Conservation (phyloP, 208 protist genomes). For the Vickermania spadyakhi region DNA sequence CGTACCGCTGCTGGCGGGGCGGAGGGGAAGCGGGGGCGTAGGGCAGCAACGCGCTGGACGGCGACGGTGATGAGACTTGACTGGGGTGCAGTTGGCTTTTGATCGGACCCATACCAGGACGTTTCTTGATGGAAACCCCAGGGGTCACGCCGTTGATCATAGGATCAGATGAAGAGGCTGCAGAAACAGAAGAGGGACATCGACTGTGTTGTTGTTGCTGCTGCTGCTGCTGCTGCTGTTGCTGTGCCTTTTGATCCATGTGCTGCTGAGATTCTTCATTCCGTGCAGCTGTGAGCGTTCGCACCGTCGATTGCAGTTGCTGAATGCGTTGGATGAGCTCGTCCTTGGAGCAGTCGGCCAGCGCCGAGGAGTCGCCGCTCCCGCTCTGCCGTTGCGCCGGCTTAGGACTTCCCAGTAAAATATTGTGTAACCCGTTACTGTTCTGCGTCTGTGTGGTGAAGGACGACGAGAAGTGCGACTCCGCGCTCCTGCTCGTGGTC, state of each 20-base stretch:
- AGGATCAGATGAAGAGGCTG: not conserved
- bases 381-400: too few relatives aligned
- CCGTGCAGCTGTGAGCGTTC: slow-evolving; percentile 39
- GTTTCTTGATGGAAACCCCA: not conserved
- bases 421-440: too few relatives aligned
- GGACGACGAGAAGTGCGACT: too few relatives aligned
- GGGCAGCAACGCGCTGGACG: not conserved
- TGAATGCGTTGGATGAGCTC: slow-evolving; percentile 52
- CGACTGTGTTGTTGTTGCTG: not conserved
- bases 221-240: not conserved
- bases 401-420: too few relatives aligned
- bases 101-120: not conserved
- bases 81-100: not conserved
- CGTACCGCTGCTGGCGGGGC: slow-evolving; percentile 17
- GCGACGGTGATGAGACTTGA: not conserved
- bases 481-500: too few relatives aligned
- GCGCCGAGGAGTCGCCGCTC: too few relatives aligned
- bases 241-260: not conserved
- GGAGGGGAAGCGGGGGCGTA: slow-evolving; percentile 7
- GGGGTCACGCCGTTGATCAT: not conserved
- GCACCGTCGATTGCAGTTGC: slow-evolving; percentile 54
- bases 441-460: too few relatives aligned
- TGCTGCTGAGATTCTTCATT: slow-evolving; percentile 13
- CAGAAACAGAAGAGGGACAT: not conserved
- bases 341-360: slow-evolving; percentile 27